A percentile compares a stretch with the other conserved stretches of the same genome.
phyloP scores from a whole-genome alignment of 2,329 filamentous ascomycete genomes.

The Simplicillium sp. region DNA sequence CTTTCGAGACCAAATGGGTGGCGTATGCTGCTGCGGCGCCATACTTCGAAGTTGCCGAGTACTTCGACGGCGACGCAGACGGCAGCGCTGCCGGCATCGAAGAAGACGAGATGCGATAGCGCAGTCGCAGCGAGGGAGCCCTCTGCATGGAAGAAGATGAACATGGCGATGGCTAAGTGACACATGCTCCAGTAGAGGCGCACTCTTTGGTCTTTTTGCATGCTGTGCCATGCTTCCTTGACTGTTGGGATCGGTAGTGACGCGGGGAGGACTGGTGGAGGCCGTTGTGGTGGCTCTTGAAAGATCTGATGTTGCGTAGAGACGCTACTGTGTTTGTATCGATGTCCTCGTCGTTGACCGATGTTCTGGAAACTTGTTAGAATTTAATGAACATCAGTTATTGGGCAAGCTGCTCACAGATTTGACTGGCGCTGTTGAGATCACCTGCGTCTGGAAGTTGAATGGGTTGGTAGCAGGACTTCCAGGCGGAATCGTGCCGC shows the following conservation, averaged over 20 bases:
- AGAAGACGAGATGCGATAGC: conserved; percentile 86
- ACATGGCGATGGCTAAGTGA: conserved; percentile 73
- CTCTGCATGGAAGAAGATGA: conserved; percentile 77
- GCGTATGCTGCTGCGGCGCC: conserved; percentile 83
- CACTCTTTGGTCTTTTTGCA: conserved; percentile 77
- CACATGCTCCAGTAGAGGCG: conserved; percentile 84
- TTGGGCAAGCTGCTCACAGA: conserved; percentile 43
- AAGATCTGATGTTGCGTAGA: conserved; percentile 88
- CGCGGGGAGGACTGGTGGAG: conserved; percentile 80
- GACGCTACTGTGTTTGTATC: conserved; percentile 95
- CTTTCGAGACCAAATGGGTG: conserved; percentile 92
- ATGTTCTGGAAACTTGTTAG: conserved; percentile 51
- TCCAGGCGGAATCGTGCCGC: conserved; percentile 7
- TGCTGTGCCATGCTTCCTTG: conserved; percentile 78
- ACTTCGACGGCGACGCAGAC: conserved; percentile 91
- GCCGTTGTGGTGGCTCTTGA: conserved; percentile 77
- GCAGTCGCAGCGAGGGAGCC: conserved; percentile 87
- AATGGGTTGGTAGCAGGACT: conserved; percentile 55
- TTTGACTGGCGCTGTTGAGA: conserved; percentile 67
- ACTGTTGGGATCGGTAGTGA: conserved; percentile 87
- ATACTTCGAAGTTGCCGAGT: conserved; percentile 93
- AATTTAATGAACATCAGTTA: not conserved
- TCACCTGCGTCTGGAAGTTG: conserved; percentile 83
- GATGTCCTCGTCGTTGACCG: conserved; percentile 86
- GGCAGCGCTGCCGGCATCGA: conserved; percentile 85